Base-by-base conservation (phyloP, 768 basidiomycete genomes). In the Mycena crocata region DNA sequence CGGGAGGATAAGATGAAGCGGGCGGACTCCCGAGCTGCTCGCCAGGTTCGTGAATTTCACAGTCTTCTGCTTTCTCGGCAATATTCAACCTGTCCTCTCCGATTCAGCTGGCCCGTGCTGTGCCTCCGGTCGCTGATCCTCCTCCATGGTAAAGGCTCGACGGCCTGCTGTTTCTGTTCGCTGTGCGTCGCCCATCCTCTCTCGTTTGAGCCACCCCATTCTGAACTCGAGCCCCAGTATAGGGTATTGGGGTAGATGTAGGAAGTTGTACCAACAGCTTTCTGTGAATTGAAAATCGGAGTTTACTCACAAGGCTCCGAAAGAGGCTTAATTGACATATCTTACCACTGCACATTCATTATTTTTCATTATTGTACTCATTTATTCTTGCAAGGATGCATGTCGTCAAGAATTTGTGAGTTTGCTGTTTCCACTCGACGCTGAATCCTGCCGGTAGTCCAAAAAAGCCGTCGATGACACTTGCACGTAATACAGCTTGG, bases 1-100 rank as follows among this genome's bases (percentile, higher is more conserved):
- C 26, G 63, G 21, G 44, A 48, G 3, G 13, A 24, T 26, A 4
- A 23, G 5, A 63, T 63, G 62, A 63, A 52, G 31, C 39, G 62
- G 24, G 56, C 63, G 10, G 64, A 66, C 32, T 3, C 64, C 28
- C 57, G 57, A 26, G 64, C 64, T 31, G 57, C 49, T 30, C 64
- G 64, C 37, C 13, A 10, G 42, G 64, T 66, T 8, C 44, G 58
- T 66, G 10, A 8, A 5, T 37, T 9, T 28, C 5, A 7, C 5
- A 19, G 24, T 42, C 23, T 21, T 7, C 21, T 19, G 23, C 23
- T 24, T 13, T 48, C 15, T 30, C 32, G 19, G 23, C 32, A 13
- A 13, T 64, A 49, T 23, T 59, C 26, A 54, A 5, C 42, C 23
- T 39, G 31, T 17, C 35, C 35, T 23, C n/a, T n/a, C 26, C 19